These are phyloP conservation scores for Micractinium sp. DNA, from an alignment of 139 green algal species.

Conservation along the genomic window DNA sequence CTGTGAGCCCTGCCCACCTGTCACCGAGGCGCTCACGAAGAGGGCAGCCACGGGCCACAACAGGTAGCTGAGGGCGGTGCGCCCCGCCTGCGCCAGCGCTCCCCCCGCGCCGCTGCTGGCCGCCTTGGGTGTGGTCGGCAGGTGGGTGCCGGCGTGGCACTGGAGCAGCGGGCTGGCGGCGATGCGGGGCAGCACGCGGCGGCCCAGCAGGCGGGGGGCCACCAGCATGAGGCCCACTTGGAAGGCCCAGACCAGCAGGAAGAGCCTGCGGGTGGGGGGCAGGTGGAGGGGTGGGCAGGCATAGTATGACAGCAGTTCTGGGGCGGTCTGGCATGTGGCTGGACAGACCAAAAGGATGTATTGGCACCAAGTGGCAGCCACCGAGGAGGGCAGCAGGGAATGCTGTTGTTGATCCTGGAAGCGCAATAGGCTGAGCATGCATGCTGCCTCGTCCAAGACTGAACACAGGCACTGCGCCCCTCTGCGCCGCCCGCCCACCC, in stretches of 20 bases:
- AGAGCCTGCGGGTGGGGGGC: constrained; percentile 32
- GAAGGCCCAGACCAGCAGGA: constrained; percentile 22
- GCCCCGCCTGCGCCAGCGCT: too few relatives aligned
- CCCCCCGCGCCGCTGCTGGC: not conserved
- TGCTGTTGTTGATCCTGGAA: too few relatives aligned
- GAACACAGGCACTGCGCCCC: too few relatives aligned
- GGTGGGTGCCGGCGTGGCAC: not conserved
- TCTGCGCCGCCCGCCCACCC: not conserved
- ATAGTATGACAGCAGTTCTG: too few relatives aligned
- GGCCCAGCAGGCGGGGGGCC: constrained; percentile 32
- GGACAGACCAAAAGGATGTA: too few relatives aligned
- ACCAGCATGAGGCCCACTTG: constrained; percentile 44
- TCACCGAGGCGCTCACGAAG: not conserved
- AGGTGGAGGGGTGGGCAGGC: not conserved
- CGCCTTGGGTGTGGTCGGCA: too few relatives aligned
- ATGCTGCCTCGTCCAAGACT: too few relatives aligned
- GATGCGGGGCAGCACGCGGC: not conserved
- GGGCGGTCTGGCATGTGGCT: too few relatives aligned
- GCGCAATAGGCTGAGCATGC: too few relatives aligned
- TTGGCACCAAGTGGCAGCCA: too few relatives aligned
- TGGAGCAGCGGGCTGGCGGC: constrained; percentile 6
- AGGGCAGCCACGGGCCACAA: not conserved
- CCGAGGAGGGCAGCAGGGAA: too few relatives aligned
- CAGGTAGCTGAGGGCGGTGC: not conserved
- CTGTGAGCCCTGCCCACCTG: not conserved